Evolutionary conservation across 208 protist species (phyloP).

Genomic region (Lotmaria passim): DNA sequence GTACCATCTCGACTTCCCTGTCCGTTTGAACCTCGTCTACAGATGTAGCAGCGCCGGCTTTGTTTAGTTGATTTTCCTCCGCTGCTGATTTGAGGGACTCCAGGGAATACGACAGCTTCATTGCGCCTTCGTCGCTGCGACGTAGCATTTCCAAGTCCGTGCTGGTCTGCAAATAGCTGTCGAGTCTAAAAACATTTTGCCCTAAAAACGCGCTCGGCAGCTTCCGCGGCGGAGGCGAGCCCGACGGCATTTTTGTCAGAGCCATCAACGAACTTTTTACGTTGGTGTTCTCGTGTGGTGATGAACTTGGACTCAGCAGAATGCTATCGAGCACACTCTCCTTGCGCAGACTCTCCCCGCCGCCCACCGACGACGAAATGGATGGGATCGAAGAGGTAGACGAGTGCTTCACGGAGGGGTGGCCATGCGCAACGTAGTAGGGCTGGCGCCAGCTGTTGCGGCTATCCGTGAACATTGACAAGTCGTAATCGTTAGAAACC

Average conservation of each 20-base stretch:
- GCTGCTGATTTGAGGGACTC: background rate
- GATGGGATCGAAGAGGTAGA: background rate
- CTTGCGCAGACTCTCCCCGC: background rate
- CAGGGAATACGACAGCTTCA: no score
- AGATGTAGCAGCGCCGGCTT: background rate
- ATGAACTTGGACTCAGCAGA: background rate
- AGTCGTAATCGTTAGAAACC: background rate
- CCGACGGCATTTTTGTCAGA: background rate
- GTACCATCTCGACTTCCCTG: background rate
- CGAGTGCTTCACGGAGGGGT: background rate
- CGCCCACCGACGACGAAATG: background rate
- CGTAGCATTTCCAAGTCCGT: background rate
- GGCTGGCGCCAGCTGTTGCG: background rate
- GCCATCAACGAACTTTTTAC: background rate
- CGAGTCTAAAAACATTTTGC: background rate
- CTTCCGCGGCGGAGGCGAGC: background rate
- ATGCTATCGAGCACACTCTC: background rate
- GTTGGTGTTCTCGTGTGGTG: background rate
- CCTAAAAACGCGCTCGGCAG: background rate
- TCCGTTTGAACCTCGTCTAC: background rate
- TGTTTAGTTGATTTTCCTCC: background rate
- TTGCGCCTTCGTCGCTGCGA: background rate
- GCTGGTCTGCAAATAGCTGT: background rate
- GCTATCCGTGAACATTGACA: constrained; percentile 1
- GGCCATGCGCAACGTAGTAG: no score